phyloP scores from a whole-genome alignment of 805 yeast species.

The Alloascoidea africana region DNA sequence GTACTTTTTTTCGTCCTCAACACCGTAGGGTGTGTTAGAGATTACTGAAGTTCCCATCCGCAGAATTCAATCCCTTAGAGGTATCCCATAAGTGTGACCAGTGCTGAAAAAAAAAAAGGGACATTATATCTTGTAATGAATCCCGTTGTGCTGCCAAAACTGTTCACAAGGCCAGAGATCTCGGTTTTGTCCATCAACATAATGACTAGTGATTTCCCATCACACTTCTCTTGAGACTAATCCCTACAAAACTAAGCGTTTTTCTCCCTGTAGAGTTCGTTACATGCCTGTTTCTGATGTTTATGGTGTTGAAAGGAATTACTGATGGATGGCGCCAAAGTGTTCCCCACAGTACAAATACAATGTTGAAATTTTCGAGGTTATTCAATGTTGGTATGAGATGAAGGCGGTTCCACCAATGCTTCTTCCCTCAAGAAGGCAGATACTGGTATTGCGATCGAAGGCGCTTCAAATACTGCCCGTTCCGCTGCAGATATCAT shows the following conservation, averaged over 20 bases:
- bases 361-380: constrained; percentile 45
- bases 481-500: constrained; percentile 29
- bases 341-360: constrained; percentile 56
- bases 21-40: constrained; percentile 93
- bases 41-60: constrained; percentile 96
- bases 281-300: constrained; percentile 52
- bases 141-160: constrained; percentile 97
- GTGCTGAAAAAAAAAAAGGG: constrained; percentile 95
- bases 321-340: constrained; percentile 90
- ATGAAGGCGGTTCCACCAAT: constrained; percentile 59
- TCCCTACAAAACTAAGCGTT: constrained; percentile 92
- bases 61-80: constrained; percentile 98
- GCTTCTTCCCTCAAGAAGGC: constrained; percentile 55
- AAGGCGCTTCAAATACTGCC: constrained; percentile 30
- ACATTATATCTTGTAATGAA: constrained; percentile 98
- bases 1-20: constrained; percentile 94
- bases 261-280: constrained; percentile 73
- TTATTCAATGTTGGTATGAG: constrained; percentile 53
- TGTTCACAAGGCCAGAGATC: constrained; percentile 76
- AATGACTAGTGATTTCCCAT: constrained; percentile 97
- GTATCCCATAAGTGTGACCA: constrained; percentile 98
- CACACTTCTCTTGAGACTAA: constrained; percentile 94
- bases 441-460: constrained; percentile 81
- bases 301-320: constrained; percentile 56
- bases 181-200: constrained; percentile 92